These are phyloP conservation scores for Fusarium newnesense DNA, from an alignment of 2,329 filamentous ascomycete genomes.

Conservation along the genomic window DNA sequence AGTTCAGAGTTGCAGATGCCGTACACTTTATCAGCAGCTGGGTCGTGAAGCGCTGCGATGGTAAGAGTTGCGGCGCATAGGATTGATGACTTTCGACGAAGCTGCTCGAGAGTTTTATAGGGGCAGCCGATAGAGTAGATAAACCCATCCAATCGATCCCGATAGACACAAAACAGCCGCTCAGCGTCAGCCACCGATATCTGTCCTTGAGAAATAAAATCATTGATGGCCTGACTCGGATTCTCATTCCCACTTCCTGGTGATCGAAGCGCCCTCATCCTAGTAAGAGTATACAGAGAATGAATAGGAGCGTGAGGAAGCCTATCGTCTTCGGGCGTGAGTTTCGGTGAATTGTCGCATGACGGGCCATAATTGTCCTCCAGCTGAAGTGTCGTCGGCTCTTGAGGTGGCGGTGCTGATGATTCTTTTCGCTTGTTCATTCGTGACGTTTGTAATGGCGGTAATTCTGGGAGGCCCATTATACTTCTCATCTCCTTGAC, in stretches of 20 bases:
- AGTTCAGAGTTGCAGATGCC: slow-evolving; percentile 60
- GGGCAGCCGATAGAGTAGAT: slow-evolving; percentile 64
- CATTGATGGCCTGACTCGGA: slow-evolving; percentile 38
- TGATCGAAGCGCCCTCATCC: slow-evolving; percentile 49
- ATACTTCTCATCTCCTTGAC: slow-evolving; percentile 40
- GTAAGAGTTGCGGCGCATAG: slow-evolving; percentile 66
- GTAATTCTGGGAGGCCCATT: slow-evolving; percentile 38
- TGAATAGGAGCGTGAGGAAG: slow-evolving; percentile 52
- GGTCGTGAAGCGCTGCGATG: slow-evolving; percentile 67
- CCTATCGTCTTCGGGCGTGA: slow-evolving; percentile 47
- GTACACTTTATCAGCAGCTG: slow-evolving; percentile 61
- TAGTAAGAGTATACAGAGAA: slow-evolving; percentile 52
- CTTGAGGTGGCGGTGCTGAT: background rate
- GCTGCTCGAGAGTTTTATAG: slow-evolving; percentile 59
- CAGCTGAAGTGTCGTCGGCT: background rate
- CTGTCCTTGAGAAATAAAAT: slow-evolving; percentile 52
- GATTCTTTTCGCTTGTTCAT: slow-evolving; percentile 25
- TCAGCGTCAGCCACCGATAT: slow-evolving; percentile 60
- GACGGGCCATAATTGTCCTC: slow-evolving; percentile 39
- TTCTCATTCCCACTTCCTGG: slow-evolving; percentile 43
- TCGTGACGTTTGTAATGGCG: slow-evolving; percentile 29
- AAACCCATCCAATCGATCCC: slow-evolving; percentile 61
- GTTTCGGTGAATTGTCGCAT: slow-evolving; percentile 43
- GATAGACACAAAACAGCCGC: slow-evolving; percentile 61
- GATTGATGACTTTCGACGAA: slow-evolving; percentile 65